A percentile compares a stretch with the other conserved stretches of the same genome.
Evolutionary conservation across 169 alveolate species (phyloP).

Genomic region (Theileria equi): DNA sequence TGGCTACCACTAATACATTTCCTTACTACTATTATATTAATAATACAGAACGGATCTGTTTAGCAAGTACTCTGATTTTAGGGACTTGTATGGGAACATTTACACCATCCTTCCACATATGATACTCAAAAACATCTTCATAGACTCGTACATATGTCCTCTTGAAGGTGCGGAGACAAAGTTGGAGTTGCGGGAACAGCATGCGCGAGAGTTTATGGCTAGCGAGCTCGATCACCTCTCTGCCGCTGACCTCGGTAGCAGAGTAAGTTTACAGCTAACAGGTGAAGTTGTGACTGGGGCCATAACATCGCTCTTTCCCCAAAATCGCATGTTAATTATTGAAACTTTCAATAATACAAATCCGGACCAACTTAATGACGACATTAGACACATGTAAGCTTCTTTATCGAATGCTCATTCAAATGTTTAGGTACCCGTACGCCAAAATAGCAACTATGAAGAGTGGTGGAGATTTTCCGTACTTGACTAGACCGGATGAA

Average conservation of each 20-base stretch:
- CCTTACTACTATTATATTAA: neutral
- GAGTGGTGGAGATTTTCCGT: slow-evolving; percentile 72
- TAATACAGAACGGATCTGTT: slow-evolving; percentile 66
- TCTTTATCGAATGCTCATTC: slow-evolving; percentile 30
- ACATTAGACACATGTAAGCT: slow-evolving; percentile 21
- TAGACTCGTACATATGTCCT: slow-evolving; percentile 70
- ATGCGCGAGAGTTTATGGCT: slow-evolving; percentile 76
- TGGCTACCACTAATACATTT: neutral
- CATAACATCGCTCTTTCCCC: slow-evolving; percentile 18
- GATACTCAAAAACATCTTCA: slow-evolving; percentile 57
- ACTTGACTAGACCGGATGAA: slow-evolving; percentile 71
- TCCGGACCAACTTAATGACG: slow-evolving; percentile 56
- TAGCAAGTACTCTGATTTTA: slow-evolving; percentile 64
- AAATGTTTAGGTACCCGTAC: slow-evolving; percentile 48
- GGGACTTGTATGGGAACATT: slow-evolving; percentile 67
- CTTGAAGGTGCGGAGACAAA: neutral
- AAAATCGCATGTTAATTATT: slow-evolving; percentile 45
- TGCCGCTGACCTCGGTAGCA: slow-evolving; percentile 70
- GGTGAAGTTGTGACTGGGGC: slow-evolving; percentile 46
- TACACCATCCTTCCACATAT: slow-evolving; percentile 71
- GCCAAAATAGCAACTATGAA: slow-evolving; percentile 68
- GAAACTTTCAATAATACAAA: slow-evolving; percentile 67
- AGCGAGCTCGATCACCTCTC: slow-evolving; percentile 69
- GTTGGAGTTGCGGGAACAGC: slow-evolving; percentile 61
- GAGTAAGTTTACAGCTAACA: slow-evolving; percentile 72